Evolutionary conservation across 2,329 filamentous ascomycete genomes (phyloP), one percentile per base, ranked within the genome.

Genomic region (Endocalyx cinctus): DNA sequence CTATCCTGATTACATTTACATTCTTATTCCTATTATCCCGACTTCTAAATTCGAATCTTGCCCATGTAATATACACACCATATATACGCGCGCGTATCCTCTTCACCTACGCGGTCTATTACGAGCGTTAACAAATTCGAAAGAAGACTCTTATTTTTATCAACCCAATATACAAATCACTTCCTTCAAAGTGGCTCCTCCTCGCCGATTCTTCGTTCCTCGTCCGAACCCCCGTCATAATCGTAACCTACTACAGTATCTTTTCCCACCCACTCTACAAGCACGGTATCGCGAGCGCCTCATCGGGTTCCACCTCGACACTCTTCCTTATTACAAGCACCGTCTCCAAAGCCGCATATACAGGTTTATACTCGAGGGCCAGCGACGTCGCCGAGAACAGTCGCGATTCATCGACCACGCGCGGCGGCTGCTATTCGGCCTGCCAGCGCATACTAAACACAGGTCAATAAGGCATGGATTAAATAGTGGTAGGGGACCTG

Each of bases 321-420:
- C 77, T 5, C 60, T 94, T 16, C 85, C 87, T 10, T 66, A 70
- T 31, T 72, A 86, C 49, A 84, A 82, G 51, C 77, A 82, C 54
- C 70, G 73, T 33, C 64, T 86, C 7, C 87, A 94, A 61, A 81
- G 81, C 23, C 77, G 79, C 35, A 78, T 95, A 44, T 94, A 92
- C 55, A 73, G 72, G 28, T 85, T 82, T 43, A 70, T 94, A 36
- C 65, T 89, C 42, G 69, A 71, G 46, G 74, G 76, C 31, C 81
- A 87, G 59, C 67, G 63, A 29, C 72, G 65, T 47, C 68, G 72
- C 40, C 59, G 62, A 46, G 64, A 71, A 44, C 64, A 66, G 54
- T 66, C 59, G 43, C 60, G 65, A 30, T 55, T 72, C 40, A 49
- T 72, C 40, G 67, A 72, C 46, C 61, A 64, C 42, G 60, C 63